phyloP scores from a whole-genome alignment of 176 grass and related monocot genomes.

The Rhynchospora breviuscula region DNA sequence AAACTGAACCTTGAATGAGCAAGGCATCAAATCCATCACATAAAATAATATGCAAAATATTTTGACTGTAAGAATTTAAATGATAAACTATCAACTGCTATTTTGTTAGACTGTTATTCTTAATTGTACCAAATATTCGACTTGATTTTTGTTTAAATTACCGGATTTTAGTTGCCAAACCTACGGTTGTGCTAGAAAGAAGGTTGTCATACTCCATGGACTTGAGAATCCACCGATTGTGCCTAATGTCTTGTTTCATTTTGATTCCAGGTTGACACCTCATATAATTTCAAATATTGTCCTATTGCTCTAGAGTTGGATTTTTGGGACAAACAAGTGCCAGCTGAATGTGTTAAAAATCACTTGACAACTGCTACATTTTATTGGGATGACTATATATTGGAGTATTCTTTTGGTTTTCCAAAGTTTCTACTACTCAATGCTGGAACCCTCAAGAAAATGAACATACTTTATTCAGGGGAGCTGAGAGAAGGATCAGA shows the following conservation, averaged over 20 bases:
- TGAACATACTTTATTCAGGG: neutral
- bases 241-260: neutral
- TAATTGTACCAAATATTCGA: neutral
- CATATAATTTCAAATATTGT: neutral
- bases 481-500: neutral
- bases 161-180: neutral
- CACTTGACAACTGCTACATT: conserved; percentile 3
- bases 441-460: neutral
- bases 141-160: neutral
- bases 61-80: neutral
- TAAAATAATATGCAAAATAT: neutral
- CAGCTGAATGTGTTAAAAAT: conserved; percentile 12
- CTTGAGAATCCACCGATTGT: no score
- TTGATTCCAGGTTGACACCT: neutral
- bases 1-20: neutral
- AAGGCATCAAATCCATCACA: neutral
- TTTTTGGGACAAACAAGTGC: neutral
- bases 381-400: neutral
- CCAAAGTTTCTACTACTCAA: neutral
- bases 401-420: neutral
- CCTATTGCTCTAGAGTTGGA: neutral
- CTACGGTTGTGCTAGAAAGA: no score
- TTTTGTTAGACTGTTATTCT: neutral
- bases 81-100: neutral
- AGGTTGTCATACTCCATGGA: no score